A percentile compares a stretch with the other conserved stretches of the same genome.
These are phyloP conservation scores for Nannochloropsis salina DNA, from an alignment of 108 stramenopile genomes.

Conservation along the genomic window DNA sequence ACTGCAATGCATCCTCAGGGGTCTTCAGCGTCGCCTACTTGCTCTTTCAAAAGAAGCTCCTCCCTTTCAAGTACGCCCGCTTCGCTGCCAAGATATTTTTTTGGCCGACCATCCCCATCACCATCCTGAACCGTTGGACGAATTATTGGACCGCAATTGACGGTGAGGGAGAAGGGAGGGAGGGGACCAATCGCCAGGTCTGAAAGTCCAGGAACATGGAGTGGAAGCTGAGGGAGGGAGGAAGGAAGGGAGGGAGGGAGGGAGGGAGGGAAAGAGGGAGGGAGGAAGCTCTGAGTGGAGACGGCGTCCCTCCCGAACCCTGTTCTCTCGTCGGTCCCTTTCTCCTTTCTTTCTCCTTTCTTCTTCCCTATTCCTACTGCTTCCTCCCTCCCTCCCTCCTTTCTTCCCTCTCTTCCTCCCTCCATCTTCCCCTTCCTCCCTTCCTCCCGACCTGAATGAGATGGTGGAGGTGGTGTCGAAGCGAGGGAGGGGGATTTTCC, in stretches of 20 bases:
- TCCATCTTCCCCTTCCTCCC: too few species aligned
- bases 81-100: conserved; percentile 42
- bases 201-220: neutral
- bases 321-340: too few species aligned
- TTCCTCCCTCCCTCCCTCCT: neutral
- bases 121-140: conserved; percentile 36
- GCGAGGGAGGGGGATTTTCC: neutral
- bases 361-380: neutral
- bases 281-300: neutral
- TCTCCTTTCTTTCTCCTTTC: neutral
- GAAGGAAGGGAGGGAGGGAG: neutral
- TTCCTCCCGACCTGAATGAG: neutral
- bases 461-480: conserved; percentile 4
- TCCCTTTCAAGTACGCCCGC: neutral
- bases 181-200: neutral
- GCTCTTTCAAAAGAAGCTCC: conserved; percentile 21
- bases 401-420: neutral
- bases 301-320: neutral
- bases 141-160: conserved; percentile 51
- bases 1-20: neutral
- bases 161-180: conserved; percentile 9
- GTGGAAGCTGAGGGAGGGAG: neutral
- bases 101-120: conserved; percentile 48
- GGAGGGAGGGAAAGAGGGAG: neutral
- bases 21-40: conserved; percentile 14